These are phyloP conservation scores for Backusella tarrabulga DNA, from an alignment of 192 early-diverging fungal species.

Conservation along the genomic window DNA sequence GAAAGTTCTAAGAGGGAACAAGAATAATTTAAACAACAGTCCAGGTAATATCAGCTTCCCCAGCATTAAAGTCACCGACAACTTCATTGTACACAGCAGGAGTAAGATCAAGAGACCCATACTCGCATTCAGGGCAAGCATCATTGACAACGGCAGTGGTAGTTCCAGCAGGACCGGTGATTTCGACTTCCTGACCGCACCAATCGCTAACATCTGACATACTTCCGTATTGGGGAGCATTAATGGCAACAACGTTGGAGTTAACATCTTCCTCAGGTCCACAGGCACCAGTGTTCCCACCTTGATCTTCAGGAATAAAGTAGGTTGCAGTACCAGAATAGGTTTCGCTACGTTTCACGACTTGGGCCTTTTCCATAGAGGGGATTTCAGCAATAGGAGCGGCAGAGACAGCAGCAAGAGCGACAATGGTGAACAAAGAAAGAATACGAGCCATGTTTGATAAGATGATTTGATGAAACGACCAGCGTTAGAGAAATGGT, in stretches of 20 bases:
- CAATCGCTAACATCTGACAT: constrained; percentile 16
- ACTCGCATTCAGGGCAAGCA: constrained; percentile 50
- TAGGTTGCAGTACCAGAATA: constrained; percentile 25
- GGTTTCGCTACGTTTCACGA: not conserved
- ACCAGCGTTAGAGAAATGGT: constrained; percentile 15
- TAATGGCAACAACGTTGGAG: constrained; percentile 24
- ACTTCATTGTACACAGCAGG: constrained; percentile 37
- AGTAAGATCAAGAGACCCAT: constrained; percentile 52
- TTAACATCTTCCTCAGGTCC: constrained; percentile 19
- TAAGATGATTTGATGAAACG: constrained; percentile 5
- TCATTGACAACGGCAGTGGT: constrained; percentile 51
- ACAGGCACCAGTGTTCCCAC: constrained; percentile 17
- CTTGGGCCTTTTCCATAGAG: not conserved
- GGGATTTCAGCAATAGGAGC: not conserved
- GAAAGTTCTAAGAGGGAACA: no score
- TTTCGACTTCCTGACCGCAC: constrained; percentile 23
- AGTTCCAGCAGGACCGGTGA: constrained; percentile 37
- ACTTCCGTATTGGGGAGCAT: constrained; percentile 23
- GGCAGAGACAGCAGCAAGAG: constrained; percentile 11
- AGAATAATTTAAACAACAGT: constrained; percentile 32
- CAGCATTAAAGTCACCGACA: constrained; percentile 43
- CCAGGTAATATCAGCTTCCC: constrained; percentile 52
- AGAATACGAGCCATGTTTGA: constrained; percentile 7
- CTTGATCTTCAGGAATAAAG: constrained; percentile 27
- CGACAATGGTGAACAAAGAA: constrained; percentile 15